Percentiles rank a stretch among this genome's conserved stretches.
Evolutionary conservation across 441 rosid species (phyloP).

Genomic region (Capsella rubella): DNA sequence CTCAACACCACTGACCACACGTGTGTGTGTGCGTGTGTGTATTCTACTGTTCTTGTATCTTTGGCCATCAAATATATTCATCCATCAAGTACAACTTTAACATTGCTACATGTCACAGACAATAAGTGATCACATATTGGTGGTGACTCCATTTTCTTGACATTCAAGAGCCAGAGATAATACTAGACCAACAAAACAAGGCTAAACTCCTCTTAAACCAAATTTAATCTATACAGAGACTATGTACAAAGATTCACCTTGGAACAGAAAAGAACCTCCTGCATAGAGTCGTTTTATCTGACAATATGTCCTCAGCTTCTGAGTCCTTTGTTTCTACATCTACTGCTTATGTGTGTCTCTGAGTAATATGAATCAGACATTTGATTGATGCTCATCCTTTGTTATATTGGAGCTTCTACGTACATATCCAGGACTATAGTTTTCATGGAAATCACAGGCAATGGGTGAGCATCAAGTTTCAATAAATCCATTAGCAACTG

Average conservation of each 20-base stretch:
- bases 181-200: not conserved
- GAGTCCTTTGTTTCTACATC: not conserved
- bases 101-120: not conserved
- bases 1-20: slow-evolving; percentile 24
- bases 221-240: not conserved
- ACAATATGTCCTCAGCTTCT: not conserved
- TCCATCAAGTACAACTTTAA: not conserved
- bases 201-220: not conserved
- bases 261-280: not conserved
- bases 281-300: not conserved
- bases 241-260: not conserved
- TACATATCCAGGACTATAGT: not conserved
- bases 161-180: slow-evolving; percentile 1
- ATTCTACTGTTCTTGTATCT: not conserved
- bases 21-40: not conserved
- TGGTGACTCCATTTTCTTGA: not conserved
- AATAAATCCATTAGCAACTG: slow-evolving; percentile 15
- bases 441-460: not conserved
- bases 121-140: not conserved
- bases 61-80: slow-evolving; percentile 6
- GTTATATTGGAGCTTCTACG: not conserved
- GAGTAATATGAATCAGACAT: not conserved
- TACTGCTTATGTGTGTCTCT: not conserved
- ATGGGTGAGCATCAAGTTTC: not conserved
- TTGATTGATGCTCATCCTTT: not conserved